These are phyloP conservation scores for Chamaecrista fasciculata DNA, from an alignment of 306 rosid species.

Conservation along the genomic window DNA sequence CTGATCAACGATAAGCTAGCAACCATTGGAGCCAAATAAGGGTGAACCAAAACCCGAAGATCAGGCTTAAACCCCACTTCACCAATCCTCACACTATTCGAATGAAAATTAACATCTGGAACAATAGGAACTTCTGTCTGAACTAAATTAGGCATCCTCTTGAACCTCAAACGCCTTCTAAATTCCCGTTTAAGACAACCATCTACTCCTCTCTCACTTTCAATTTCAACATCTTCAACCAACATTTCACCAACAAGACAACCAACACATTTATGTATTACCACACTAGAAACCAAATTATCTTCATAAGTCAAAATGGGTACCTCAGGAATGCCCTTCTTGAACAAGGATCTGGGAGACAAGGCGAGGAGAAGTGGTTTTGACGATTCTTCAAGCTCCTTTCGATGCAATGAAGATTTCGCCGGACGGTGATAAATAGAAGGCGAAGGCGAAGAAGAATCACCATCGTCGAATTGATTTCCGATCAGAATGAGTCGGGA, in stretches of 20 bases:
- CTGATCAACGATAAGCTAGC: constrained; percentile 59
- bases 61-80: constrained; percentile 50
- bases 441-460: background rate
- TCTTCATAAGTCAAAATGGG: constrained; percentile 71
- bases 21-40: constrained; percentile 80
- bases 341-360: constrained; percentile 61
- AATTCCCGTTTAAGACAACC: constrained; percentile 47
- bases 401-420: constrained; percentile 21
- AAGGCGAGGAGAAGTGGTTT: constrained; percentile 73
- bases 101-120: constrained; percentile 33
- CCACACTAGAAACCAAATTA: constrained; percentile 44
- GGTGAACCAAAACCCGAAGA: constrained; percentile 62
- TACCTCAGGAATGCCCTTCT: constrained; percentile 55
- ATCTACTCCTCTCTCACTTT: constrained; percentile 25
- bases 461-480: constrained; percentile 25
- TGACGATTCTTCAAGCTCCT: constrained; percentile 45
- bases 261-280: constrained; percentile 54
- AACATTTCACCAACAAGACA: constrained; percentile 71
- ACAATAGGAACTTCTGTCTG: constrained; percentile 64
- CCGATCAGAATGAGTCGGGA: constrained; percentile 71
- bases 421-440: constrained; percentile 40
- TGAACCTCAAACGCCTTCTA: constrained; percentile 85
- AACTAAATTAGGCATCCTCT: constrained; percentile 79
- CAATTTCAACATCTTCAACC: constrained; percentile 80
- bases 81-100: constrained; percentile 36